These are phyloP conservation scores for Posidonia oceanica DNA, from an alignment of 116 monocot genomes.

Conservation along the genomic window DNA sequence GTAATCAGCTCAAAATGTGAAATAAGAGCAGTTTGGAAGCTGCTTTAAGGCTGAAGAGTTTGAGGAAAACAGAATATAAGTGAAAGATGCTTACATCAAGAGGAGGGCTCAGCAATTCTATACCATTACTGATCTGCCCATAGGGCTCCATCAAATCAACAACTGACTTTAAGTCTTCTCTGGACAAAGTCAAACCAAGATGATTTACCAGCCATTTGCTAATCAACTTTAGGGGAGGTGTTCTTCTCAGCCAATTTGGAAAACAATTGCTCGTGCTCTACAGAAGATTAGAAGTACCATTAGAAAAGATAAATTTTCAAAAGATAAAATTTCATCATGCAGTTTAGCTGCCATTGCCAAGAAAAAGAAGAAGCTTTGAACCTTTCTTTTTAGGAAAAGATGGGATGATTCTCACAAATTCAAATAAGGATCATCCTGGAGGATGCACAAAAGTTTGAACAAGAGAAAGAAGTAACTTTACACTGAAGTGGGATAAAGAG, in stretches of 20 bases:
- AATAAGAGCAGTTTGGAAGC: background rate
- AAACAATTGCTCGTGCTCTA: constrained; percentile 45
- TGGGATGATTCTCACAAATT: too few relatives aligned
- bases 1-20: background rate
- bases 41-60: background rate
- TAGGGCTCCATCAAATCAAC: constrained; percentile 90
- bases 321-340: background rate
- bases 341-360: too few relatives aligned
- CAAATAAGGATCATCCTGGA: too few relatives aligned
- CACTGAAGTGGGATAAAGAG: too few relatives aligned
- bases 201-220: constrained; percentile 54
- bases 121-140: constrained; percentile 84
- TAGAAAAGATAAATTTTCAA: background rate
- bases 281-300: constrained; percentile 2
- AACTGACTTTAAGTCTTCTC: constrained; percentile 67
- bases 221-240: constrained; percentile 31
- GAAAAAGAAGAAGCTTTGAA: too few relatives aligned
- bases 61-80: background rate
- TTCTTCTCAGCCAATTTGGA: constrained; percentile 52
- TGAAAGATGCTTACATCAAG: constrained; percentile 42
- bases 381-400: too few relatives aligned
- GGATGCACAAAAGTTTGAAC: too few relatives aligned
- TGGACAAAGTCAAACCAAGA: constrained; percentile 61
- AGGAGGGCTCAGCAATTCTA: constrained; percentile 66
- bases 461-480: too few relatives aligned